A percentile compares a stretch with the other conserved stretches of the same genome.
Evolutionary conservation across 176 grass and related monocot genomes (phyloP).

Genomic region (Juncus effusus): DNA sequence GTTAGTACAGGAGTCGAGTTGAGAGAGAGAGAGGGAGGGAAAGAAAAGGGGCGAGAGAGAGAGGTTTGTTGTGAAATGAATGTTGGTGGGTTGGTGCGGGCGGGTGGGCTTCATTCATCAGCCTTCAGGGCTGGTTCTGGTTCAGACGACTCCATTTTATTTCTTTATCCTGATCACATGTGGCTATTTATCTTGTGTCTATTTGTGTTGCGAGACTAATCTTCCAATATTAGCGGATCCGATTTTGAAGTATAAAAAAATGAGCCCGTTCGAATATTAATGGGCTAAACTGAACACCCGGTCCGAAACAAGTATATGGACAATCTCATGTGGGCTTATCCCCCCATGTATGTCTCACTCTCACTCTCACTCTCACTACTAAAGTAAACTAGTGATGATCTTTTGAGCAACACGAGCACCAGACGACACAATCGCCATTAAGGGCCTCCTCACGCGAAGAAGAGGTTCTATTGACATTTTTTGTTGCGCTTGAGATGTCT

Average conservation of each 20-base stretch:
- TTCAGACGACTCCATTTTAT: too few species aligned
- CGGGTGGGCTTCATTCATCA: too few species aligned
- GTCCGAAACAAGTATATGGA: too few species aligned
- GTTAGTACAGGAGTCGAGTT: slow-evolving; percentile 11
- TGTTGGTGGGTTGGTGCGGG: neutral
- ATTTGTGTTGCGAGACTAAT: too few species aligned
- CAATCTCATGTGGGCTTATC: too few species aligned
- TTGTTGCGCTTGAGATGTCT: slow-evolving; percentile 51
- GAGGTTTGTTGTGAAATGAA: neutral
- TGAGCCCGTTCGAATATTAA: too few species aligned
- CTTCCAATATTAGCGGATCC: too few species aligned
- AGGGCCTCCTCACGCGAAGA: slow-evolving; percentile 35
- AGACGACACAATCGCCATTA: slow-evolving; percentile 45
- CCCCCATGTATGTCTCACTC: neutral
- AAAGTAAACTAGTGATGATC: neutral
- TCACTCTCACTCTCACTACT: neutral
- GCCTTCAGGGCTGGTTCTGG: too few species aligned
- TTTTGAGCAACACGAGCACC: slow-evolving; percentile 37
- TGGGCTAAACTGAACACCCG: too few species aligned
- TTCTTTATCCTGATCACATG: too few species aligned
- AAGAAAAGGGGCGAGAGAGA: neutral
- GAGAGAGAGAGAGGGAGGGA: neutral
- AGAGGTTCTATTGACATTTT: neutral
- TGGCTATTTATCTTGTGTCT: too few species aligned
- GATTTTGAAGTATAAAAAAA: neutral